Conservation (phyloP, 805 yeast species). For the Metschnikowia chrysomelidarum region DNA sequence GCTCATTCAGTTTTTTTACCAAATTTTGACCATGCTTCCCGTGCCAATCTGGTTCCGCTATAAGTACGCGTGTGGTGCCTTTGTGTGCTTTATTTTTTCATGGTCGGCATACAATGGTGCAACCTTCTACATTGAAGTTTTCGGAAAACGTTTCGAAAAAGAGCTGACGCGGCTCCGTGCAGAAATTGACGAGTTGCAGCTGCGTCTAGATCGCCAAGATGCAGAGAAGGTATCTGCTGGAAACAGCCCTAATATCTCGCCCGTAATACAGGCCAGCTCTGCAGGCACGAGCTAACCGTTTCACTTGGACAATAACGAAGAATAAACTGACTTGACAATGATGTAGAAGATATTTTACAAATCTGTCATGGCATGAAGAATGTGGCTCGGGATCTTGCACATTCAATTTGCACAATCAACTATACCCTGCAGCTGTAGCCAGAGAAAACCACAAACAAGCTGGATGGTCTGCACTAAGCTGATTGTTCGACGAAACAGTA, state of each 20-base stretch:
- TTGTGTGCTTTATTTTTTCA: constrained; percentile 69
- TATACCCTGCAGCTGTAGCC: too few relatives aligned
- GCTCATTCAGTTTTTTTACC: constrained; percentile 82
- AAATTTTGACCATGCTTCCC: constrained; percentile 78
- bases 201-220: constrained; percentile 14
- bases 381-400: too few relatives aligned
- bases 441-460: too few relatives aligned
- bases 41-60: constrained; percentile 87
- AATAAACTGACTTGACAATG: too few relatives aligned
- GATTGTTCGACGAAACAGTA: too few relatives aligned
- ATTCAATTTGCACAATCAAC: too few relatives aligned
- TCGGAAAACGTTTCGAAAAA: constrained; percentile 85
- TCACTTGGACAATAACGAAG: too few relatives aligned
- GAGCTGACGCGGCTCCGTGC: constrained; percentile 70
- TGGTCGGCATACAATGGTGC: constrained; percentile 92
- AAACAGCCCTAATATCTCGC: constrained; percentile 14
- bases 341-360: too few relatives aligned
- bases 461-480: too few relatives aligned
- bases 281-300: too few relatives aligned
- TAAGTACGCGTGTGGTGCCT: constrained; percentile 62
- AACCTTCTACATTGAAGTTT: constrained; percentile 86
- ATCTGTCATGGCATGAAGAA: too few relatives aligned
- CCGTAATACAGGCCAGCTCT: constrained; percentile 9
- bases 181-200: constrained; percentile 68
- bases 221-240: constrained; percentile 8